A percentile compares a stretch with the other conserved stretches of the same genome.
phyloP scores from a whole-genome alignment of 148 eudicot species.

The Nepenthes mirabilis region DNA sequence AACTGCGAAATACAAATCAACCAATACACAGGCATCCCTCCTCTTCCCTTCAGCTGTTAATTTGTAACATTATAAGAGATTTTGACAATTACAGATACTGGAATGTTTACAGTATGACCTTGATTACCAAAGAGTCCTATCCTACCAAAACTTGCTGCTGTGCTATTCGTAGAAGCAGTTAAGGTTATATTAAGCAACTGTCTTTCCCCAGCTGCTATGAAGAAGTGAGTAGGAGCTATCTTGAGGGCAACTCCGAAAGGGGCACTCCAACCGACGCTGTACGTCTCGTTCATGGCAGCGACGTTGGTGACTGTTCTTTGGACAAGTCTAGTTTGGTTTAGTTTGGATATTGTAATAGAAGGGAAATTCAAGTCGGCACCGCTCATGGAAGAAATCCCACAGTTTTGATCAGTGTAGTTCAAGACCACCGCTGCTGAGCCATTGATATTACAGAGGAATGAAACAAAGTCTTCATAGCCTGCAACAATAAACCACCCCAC shows the following conservation, averaged over 20 bases:
- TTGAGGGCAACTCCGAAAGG: conserved; percentile 71
- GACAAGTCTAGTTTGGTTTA: conserved; percentile 56
- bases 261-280: conserved; percentile 74
- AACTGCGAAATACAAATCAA: not conserved
- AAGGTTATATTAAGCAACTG: conserved; percentile 47
- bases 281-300: conserved; percentile 48
- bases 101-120: conserved; percentile 67
- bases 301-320: conserved; percentile 61
- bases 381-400: conserved; percentile 35
- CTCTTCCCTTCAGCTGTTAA: not conserved
- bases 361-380: conserved; percentile 79
- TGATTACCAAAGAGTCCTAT: conserved; percentile 76
- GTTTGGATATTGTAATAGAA: conserved; percentile 67
- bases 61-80: conserved; percentile 30
- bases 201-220: conserved; percentile 46
- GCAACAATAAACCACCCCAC: conserved; percentile 4
- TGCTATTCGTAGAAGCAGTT: conserved; percentile 43
- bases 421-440: conserved; percentile 71
- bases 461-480: conserved; percentile 65
- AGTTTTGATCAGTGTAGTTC: conserved; percentile 70
- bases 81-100: conserved; percentile 62
- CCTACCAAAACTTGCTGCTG: conserved; percentile 68
- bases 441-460: conserved; percentile 86
- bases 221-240: conserved; percentile 55
- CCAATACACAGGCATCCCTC: not conserved